These are phyloP conservation scores for Pseudogymnoascus verrucosus DNA, from an alignment of 2,329 filamentous ascomycete species.

Conservation along the genomic window DNA sequence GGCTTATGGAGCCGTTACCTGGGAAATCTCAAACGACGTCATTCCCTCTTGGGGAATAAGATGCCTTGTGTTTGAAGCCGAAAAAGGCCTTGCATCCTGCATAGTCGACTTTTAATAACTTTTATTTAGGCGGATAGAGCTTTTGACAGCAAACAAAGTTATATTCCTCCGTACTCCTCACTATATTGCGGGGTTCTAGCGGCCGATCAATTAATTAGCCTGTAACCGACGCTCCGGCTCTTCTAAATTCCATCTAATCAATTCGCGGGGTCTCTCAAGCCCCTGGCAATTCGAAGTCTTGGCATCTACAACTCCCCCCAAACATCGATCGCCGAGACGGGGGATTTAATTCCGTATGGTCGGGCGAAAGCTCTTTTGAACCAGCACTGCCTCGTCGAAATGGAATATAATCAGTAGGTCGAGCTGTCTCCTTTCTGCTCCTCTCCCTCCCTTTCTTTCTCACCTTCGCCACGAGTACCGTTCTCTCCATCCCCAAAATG, in stretches of 20 bases:
- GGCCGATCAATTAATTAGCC: not conserved
- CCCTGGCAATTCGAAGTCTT: not conserved
- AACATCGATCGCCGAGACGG: not conserved
- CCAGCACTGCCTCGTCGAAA: not conserved
- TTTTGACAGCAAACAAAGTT: not conserved
- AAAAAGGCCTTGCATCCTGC: not conserved
- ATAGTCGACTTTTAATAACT: not conserved
- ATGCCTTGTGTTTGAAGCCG: not conserved
- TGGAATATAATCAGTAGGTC: not conserved
- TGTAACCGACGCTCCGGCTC: not conserved
- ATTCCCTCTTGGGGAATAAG: no score
- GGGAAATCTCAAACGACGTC: not conserved
- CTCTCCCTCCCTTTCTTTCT: not conserved
- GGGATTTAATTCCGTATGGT: not conserved
- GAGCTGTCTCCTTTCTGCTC: not conserved
- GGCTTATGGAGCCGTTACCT: not conserved
- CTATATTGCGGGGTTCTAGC: not conserved
- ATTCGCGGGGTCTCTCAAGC: not conserved
- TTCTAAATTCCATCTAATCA: slow-evolving; percentile 3
- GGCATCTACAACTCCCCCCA: not conserved
- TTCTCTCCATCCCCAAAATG: not conserved
- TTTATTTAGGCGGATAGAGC: not conserved
- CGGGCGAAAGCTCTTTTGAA: not conserved
- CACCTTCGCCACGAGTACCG: not conserved
- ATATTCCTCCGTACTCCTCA: not conserved